Conservation (phyloP, 1,284 basidiomycete genomes). For the Melanopsichium pennsylvanicum region DNA sequence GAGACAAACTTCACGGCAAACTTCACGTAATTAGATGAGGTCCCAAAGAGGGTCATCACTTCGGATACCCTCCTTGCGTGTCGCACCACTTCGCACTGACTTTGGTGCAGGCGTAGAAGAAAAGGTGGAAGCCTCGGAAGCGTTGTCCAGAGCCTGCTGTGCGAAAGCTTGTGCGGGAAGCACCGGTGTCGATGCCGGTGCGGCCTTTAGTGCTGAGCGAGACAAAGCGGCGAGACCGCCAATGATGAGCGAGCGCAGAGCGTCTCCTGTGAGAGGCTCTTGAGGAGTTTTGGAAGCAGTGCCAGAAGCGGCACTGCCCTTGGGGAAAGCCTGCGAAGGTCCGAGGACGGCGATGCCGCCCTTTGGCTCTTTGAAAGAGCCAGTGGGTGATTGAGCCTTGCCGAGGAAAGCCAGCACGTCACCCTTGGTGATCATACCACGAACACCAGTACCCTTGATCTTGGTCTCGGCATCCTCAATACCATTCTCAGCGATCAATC, state of each 20-base stretch:
- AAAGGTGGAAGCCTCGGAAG: constrained; percentile 24
- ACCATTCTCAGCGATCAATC: constrained; percentile 59
- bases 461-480: constrained; percentile 61
- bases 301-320: constrained; percentile 21
- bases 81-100: constrained; percentile 9
- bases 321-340: constrained; percentile 37
- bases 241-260: constrained; percentile 47
- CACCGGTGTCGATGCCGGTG: constrained; percentile 9
- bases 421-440: constrained; percentile 68
- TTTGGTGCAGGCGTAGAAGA: constrained; percentile 14
- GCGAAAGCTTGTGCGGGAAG: constrained; percentile 11
- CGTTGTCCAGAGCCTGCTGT: constrained; percentile 27
- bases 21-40: constrained; percentile 30
- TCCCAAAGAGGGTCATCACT: constrained; percentile 46
- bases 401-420: constrained; percentile 67
- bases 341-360: constrained; percentile 54
- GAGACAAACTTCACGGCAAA: no score
- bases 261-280: constrained; percentile 42
- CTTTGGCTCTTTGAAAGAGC: constrained; percentile 50
- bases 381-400: constrained; percentile 52
- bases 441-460: constrained; percentile 67
- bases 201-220: constrained; percentile 13
- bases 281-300: constrained; percentile 10
- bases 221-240: constrained; percentile 45
- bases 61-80: constrained; percentile 44